A percentile compares a stretch with the other conserved stretches of the same genome.
phyloP scores from a whole-genome alignment of 2,329 filamentous ascomycete species.

The Trichoderma semiorbis region DNA sequence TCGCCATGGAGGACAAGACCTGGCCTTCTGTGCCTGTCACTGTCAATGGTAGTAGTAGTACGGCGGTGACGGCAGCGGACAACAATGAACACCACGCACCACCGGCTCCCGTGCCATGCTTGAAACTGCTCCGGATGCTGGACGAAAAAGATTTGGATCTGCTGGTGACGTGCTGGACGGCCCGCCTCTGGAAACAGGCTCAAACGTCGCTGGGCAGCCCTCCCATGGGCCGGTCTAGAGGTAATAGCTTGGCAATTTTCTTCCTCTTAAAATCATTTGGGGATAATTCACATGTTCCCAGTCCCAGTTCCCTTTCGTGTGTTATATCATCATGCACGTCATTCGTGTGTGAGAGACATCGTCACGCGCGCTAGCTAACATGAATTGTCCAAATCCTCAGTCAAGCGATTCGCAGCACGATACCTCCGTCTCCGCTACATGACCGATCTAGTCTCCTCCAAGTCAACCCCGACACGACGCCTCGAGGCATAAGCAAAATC shows the following conservation, averaged over 20 bases:
- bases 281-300: neutral
- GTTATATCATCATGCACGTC: conserved; percentile 1
- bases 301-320: neutral
- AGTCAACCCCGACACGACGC: conserved; percentile 5
- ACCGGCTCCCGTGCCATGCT: neutral
- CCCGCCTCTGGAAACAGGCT: conserved; percentile 11
- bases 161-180: conserved; percentile 13
- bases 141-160: conserved; percentile 13
- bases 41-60: neutral
- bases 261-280: neutral
- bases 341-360: neutral
- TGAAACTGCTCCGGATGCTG: conserved; percentile 10
- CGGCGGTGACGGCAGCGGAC: neutral
- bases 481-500: neutral
- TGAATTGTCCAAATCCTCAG: neutral
- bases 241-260: neutral
- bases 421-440: conserved; percentile 13
- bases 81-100: neutral
- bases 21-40: neutral
- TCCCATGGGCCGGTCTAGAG: neutral
- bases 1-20: conserved; percentile 9
- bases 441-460: conserved; percentile 11
- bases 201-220: neutral
- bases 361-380: conserved; percentile 11
- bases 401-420: conserved; percentile 15